These are phyloP conservation scores for Amanita thiersii DNA, from an alignment of 768 basidiomycete genomes.

Conservation along the genomic window DNA sequence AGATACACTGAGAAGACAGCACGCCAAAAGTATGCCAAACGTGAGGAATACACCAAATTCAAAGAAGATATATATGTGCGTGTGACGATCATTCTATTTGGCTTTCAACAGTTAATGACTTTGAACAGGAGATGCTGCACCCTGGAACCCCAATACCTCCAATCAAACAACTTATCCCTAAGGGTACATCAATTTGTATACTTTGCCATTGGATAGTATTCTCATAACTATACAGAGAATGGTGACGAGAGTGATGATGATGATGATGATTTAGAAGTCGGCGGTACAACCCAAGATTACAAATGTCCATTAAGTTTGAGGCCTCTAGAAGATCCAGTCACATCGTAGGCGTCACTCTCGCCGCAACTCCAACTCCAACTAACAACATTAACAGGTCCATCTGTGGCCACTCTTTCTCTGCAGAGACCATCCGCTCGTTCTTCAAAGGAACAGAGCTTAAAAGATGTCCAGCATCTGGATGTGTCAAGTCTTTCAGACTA, in stretches of 20 bases:
- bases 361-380: slow-evolving; percentile 1
- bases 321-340: slow-evolving; percentile 63
- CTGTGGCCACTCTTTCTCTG: slow-evolving; percentile 83
- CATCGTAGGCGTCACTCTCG: slow-evolving; percentile 51
- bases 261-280: slow-evolving; percentile 85
- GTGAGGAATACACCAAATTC: slow-evolving; percentile 51
- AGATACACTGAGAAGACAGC: slow-evolving; percentile 54
- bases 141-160: slow-evolving; percentile 69
- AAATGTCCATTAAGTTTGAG: slow-evolving; percentile 76
- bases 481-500: slow-evolving; percentile 48
- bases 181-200: slow-evolving; percentile 34
- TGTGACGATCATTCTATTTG: slow-evolving; percentile 10
- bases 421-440: slow-evolving; percentile 57
- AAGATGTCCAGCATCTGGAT: slow-evolving; percentile 69
- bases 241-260: slow-evolving; percentile 72
- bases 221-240: slow-evolving; percentile 68
- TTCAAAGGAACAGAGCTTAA: slow-evolving; percentile 30
- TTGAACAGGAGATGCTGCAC: slow-evolving; percentile 56
- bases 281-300: slow-evolving; percentile 77
- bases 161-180: slow-evolving; percentile 60
- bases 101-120: background rate
- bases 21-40: slow-evolving; percentile 72
- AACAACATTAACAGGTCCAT: slow-evolving; percentile 31
- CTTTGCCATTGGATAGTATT: background rate
- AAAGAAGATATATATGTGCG: slow-evolving; percentile 61